Evolutionary conservation across 441 rosid genomes (phyloP), one percentile per base, ranked within the genome.

Genomic region (Croton laevigatus): DNA sequence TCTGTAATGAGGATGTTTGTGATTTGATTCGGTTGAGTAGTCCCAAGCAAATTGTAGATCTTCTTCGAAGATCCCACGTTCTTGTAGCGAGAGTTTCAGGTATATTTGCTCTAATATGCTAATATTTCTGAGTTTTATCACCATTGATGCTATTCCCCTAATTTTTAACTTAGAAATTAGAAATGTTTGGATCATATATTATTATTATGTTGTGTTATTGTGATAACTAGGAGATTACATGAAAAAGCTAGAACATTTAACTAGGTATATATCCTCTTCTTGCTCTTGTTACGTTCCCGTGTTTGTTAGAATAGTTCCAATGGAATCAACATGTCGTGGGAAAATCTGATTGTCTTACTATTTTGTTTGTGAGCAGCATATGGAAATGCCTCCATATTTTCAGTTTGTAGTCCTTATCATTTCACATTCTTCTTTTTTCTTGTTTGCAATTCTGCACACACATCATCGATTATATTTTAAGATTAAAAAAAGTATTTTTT

Each of bases 51-150:
- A 82, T 87, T 59, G 73, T 59, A 0, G 73, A 66, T 58, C 81
- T 87, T 9, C 78, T 92, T n/a, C 82, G 71, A 67, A 75, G 73
- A 37, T 92, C 94, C n/a, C 78, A 65, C 0, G 62, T 54, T 62
- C 88, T 90, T 76, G 72, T 68, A 64, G 64, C 77, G 0, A 82
- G 77, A 75, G 70, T 89, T 73, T 77, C 94, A 74, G 96, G 97
- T 88, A 73, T 20, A 34, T 68, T 40, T 40, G 44, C 19, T 42
- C 38, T 8, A 36, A 8, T 51, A 34, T 59, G 11, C 19, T 22
- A 4, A 27, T 6, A 40, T 40, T 40, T 40, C 44, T 1, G 44
- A 40, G 6, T 40, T 40, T 40, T 40, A 40, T 40, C 44, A 4
- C 44, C 44, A 6, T 20, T 38, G 23, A 49, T 70, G 14, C 22